These are phyloP conservation scores for Fraxinus baroniana DNA, from an alignment of 305 asterid genomes.

Conservation along the genomic window DNA sequence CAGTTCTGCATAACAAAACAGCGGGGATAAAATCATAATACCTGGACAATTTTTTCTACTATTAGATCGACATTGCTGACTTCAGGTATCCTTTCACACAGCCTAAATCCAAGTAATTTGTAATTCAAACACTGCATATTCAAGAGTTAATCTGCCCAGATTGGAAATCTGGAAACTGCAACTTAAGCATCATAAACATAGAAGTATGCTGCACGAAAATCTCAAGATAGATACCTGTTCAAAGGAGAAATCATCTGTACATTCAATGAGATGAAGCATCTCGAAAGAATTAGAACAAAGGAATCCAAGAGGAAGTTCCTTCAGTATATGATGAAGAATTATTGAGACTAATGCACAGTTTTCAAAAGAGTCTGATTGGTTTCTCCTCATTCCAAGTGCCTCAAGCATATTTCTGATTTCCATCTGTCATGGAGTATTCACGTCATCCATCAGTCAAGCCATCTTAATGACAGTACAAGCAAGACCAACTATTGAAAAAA, in stretches of 20 bases:
- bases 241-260: slow-evolving; percentile 53
- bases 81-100: slow-evolving; percentile 68
- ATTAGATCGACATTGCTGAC: slow-evolving; percentile 44
- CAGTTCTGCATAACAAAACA: not conserved
- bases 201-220: slow-evolving; percentile 15
- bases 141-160: slow-evolving; percentile 37
- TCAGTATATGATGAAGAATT: slow-evolving; percentile 67
- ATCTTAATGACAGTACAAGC: slow-evolving; percentile 17
- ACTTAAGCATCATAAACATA: slow-evolving; percentile 30
- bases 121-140: slow-evolving; percentile 77
- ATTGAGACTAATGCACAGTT: slow-evolving; percentile 53
- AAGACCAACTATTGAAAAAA: slow-evolving; percentile 6
- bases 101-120: slow-evolving; percentile 82
- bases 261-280: slow-evolving; percentile 63
- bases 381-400: slow-evolving; percentile 65
- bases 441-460: slow-evolving; percentile 16
- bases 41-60: slow-evolving; percentile 75
- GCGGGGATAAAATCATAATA: slow-evolving; percentile 25
- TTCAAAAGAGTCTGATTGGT: slow-evolving; percentile 48
- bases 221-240: slow-evolving; percentile 56
- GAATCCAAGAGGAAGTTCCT: slow-evolving; percentile 66
- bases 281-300: slow-evolving; percentile 59
- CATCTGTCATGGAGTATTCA: slow-evolving; percentile 33
- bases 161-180: slow-evolving; percentile 26
- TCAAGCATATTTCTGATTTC: slow-evolving; percentile 50